Evolutionary conservation across 805 yeast species (phyloP).

Genomic region (Nematodospora valgi): DNA sequence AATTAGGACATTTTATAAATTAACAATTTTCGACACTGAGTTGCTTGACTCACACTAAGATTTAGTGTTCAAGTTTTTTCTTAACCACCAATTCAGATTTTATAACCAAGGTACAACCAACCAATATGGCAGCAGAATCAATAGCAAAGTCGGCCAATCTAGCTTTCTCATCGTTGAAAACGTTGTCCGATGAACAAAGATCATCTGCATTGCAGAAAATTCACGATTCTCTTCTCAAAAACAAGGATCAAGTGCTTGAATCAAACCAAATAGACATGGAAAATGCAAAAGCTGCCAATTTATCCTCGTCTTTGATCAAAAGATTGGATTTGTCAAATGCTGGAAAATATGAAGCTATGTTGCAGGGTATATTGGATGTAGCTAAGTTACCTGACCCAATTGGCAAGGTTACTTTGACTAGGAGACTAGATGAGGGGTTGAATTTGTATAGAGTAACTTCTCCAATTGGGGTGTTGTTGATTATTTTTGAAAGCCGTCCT

Average conservation of each 20-base stretch:
- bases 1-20: too few relatives aligned
- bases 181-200: slow-evolving; percentile 69
- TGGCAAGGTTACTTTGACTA: slow-evolving; percentile 81
- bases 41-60: too few relatives aligned
- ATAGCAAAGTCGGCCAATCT: slow-evolving; percentile 77
- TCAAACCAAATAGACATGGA: slow-evolving; percentile 79
- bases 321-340: slow-evolving; percentile 78
- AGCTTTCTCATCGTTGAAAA: slow-evolving; percentile 83
- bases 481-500: slow-evolving; percentile 95
- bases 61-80: too few relatives aligned
- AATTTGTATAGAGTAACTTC: slow-evolving; percentile 80
- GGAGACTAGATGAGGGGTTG: slow-evolving; percentile 85
- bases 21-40: too few relatives aligned
- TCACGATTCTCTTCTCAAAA: slow-evolving; percentile 59
- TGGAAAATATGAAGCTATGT: slow-evolving; percentile 90
- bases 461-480: slow-evolving; percentile 90
- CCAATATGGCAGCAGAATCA: slow-evolving; percentile 47
- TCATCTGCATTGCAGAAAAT: slow-evolving; percentile 69
- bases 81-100: too few relatives aligned
- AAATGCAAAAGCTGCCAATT: slow-evolving; percentile 56
- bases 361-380: slow-evolving; percentile 91
- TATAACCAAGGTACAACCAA: too few relatives aligned
- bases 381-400: slow-evolving; percentile 88
- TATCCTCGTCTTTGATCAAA: slow-evolving; percentile 72
- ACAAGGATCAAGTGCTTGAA: slow-evolving; percentile 58